Base-by-base conservation (phyloP, 1,284 basidiomycete genomes). In the Rugosomyces carneus region DNA sequence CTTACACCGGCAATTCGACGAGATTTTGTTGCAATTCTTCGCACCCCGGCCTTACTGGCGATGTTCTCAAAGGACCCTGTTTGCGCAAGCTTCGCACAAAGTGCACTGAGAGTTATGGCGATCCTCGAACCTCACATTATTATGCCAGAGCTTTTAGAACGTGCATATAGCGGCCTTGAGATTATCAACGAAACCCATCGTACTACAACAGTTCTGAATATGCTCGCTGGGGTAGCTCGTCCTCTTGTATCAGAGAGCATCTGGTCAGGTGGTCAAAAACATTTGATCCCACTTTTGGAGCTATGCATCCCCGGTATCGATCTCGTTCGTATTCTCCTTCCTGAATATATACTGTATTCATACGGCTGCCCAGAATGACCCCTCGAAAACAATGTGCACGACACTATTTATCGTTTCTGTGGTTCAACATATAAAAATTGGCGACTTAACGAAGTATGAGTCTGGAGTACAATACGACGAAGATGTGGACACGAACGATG, bases 131-230 rank as follows among this genome's bases (percentile, higher is more conserved):
- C 95, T 0, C 75, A 78, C 19, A 69, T 97, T 35, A 79, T 99
- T 55, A 87, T 99, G 80, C 94, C 95, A 0, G 86, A 93, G 27
- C 74, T 99, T 6, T 74, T 99, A 32, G 93, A 98, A 59, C 81
- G 94, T 23, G 89, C 93, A 3, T 93, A 94, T 53, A 80, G 86
- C 38, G 93, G 93, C 0, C 71, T 99, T 11, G 94, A 98, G 63
- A 85, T 85, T 13, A 78, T 96, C n/a, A 92, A 93, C 54, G 93
- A 97, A 71, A 96, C 93, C 0, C 91, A 95, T 62, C 74, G 93
- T 23, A 95, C 93, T 2, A 91, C 91, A 1, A 89, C 93, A 1
- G 91, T 93, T 23, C 77, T 98, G 45, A 90, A 86, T 47, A 88
- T 91, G 58, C 75, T 99, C n/a, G 80, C 88, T 15, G 83, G 83